Base-by-base conservation (phyloP, 148 eudicot species). In the Mesembryanthemum crystallinum region DNA sequence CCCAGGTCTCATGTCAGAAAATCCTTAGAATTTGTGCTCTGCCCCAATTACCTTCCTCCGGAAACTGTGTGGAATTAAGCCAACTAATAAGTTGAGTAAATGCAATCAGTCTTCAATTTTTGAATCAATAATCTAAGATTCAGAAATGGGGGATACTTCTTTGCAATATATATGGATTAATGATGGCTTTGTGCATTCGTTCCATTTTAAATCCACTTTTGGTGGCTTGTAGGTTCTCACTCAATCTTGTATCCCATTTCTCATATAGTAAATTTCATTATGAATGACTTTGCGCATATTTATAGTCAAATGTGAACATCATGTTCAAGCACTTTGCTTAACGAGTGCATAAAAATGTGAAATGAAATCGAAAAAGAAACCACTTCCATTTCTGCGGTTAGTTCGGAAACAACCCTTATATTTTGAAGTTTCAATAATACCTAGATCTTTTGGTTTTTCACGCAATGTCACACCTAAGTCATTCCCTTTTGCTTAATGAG, bases 381-480 rank as follows among this genome's bases (percentile, higher is more conserved):
- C 29, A 3, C 17, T 37, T 39, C 20, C 3, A 21, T 37, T 66
- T 33, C 23, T 39, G 42, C 24, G 20, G 21, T 33, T 3, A 65
- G 25, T 20, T 14, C 27, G n/a, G 49, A 65, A 64, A 7, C 23
- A 5, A 1, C 14, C 71, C 14, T 37, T 5, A 62, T 28, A 21
- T 9, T 30, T 62, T 62, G 39, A 29, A 29, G 32, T 29, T 62
- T 29, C 32, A 30, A 37, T 25, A 28, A 20, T 21, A 57, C n/a
- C 39, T 29, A 15, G 30, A 25, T 3, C n/a, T 12, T 62, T 30
- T 11, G 66, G 28, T 28, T 62, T 62, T 62, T 20, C 13, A 37
- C 35, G 28, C 66, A 29, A 62, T 62, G 35, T 62, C 66, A 62
- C 66, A 62, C n/a, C 43, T 39, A n/a, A n/a, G n/a, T n/a, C n/a